These are phyloP conservation scores for Erodium chrysanthum DNA, from an alignment of 441 rosid genomes.

Conservation along the genomic window DNA sequence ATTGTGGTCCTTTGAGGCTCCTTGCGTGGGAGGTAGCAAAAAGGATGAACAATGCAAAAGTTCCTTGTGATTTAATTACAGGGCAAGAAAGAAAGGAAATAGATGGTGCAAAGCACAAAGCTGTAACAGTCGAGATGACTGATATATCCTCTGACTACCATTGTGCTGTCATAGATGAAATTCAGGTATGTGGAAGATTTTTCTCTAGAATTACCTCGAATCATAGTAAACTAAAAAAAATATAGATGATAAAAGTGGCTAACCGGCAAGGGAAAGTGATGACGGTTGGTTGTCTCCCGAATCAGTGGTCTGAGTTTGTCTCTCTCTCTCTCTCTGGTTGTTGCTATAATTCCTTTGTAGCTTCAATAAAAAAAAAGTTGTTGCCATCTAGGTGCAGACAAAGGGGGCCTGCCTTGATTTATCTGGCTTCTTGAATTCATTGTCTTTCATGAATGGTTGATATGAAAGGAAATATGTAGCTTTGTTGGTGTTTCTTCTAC, in stretches of 20 bases:
- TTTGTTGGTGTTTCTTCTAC: too few relatives aligned
- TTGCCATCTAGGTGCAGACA: too few relatives aligned
- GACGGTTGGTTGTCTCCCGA: neutral
- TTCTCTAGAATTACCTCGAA: constrained; percentile 8
- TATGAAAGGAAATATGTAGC: too few relatives aligned
- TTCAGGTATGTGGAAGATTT: constrained; percentile 45
- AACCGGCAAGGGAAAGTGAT: neutral
- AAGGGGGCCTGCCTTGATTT: too few relatives aligned
- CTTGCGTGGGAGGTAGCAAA: constrained; percentile 90
- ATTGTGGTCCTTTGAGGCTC: constrained; percentile 91
- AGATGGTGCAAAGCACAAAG: constrained; percentile 80
- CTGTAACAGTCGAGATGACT: constrained; percentile 94
- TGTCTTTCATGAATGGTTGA: too few relatives aligned
- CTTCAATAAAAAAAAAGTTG: too few relatives aligned
- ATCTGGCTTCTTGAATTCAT: too few relatives aligned
- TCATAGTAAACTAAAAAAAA: neutral
- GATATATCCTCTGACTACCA: constrained; percentile 50
- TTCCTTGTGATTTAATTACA: constrained; percentile 80
- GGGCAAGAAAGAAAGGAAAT: constrained; percentile 84
- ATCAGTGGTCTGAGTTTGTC: too few relatives aligned
- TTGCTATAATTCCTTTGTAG: too few relatives aligned
- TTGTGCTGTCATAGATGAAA: constrained; percentile 85
- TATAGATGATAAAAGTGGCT: neutral
- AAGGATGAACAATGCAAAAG: constrained; percentile 69
- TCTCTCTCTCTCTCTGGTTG: too few relatives aligned